Conservation (phyloP, 148 eudicot species). For the Cornus kousa region DNA sequence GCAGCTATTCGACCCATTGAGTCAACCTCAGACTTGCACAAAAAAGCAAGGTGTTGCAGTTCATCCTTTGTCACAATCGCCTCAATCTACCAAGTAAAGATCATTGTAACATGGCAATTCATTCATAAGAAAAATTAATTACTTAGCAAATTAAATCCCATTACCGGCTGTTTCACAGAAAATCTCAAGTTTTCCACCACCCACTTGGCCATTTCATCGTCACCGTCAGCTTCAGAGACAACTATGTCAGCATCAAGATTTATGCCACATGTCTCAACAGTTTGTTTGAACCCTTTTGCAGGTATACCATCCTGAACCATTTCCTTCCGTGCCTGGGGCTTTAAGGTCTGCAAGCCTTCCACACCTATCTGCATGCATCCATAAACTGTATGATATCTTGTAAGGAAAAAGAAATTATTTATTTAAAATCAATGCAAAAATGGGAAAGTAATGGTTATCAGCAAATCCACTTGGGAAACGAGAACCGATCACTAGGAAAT, state of each 20-base stretch:
- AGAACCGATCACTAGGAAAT: background rate
- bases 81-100: constrained; percentile 60
- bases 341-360: constrained; percentile 77
- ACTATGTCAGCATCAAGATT: constrained; percentile 70
- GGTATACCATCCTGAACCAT: constrained; percentile 33
- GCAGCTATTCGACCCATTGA: constrained; percentile 86
- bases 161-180: constrained; percentile 84
- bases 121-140: background rate
- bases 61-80: constrained; percentile 91
- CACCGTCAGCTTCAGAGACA: constrained; percentile 47
- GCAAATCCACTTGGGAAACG: background rate
- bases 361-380: constrained; percentile 61
- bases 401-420: background rate
- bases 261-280: constrained; percentile 48
- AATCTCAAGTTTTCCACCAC: constrained; percentile 70
- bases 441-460: background rate
- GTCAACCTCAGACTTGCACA: constrained; percentile 88
- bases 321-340: constrained; percentile 56
- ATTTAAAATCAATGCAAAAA: constrained; percentile 10
- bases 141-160: constrained; percentile 3
- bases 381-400: background rate
- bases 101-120: background rate
- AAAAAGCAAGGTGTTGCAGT: constrained; percentile 66
- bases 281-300: constrained; percentile 30
- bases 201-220: constrained; percentile 51